These are phyloP conservation scores for Colletotrichum horii DNA, from an alignment of 2,329 filamentous ascomycete genomes.

Conservation along the genomic window DNA sequence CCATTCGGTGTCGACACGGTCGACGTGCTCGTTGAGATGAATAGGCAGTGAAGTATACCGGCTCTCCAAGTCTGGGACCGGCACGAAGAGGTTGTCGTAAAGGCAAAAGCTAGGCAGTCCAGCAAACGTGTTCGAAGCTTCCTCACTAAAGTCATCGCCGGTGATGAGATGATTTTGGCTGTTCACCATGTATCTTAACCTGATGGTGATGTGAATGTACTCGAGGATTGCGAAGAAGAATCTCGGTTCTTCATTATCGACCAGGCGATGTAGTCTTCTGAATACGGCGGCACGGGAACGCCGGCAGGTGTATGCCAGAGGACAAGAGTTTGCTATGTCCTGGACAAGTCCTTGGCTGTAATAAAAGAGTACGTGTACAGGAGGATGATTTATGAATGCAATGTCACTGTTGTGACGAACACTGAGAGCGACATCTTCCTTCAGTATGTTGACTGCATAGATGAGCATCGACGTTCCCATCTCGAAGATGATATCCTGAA, in stretches of 20 bases:
- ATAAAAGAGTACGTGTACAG: too few relatives aligned
- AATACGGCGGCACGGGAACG: background rate
- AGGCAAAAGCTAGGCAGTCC: background rate
- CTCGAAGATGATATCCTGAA: background rate
- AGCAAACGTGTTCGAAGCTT: background rate
- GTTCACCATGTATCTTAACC: background rate
- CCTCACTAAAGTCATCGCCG: rapidly evolving
- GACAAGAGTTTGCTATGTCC: background rate
- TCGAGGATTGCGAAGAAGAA: background rate
- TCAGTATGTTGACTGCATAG: background rate
- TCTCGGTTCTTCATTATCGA: too few relatives aligned
- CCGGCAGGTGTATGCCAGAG: background rate
- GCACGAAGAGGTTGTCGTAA: rapidly evolving
- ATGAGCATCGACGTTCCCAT: background rate
- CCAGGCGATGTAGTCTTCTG: background rate
- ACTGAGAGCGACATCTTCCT: too few relatives aligned
- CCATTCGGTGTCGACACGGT: background rate
- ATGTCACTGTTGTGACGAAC: too few relatives aligned
- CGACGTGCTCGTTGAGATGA: rapidly evolving
- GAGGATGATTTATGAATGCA: too few relatives aligned
- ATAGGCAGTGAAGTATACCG: background rate
- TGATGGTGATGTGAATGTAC: background rate
- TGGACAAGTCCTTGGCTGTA: background rate
- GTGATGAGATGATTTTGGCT: rapidly evolving
- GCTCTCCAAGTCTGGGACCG: background rate